Base-by-base conservation (phyloP, 805 yeast genomes). In the Lachancea sp. region DNA sequence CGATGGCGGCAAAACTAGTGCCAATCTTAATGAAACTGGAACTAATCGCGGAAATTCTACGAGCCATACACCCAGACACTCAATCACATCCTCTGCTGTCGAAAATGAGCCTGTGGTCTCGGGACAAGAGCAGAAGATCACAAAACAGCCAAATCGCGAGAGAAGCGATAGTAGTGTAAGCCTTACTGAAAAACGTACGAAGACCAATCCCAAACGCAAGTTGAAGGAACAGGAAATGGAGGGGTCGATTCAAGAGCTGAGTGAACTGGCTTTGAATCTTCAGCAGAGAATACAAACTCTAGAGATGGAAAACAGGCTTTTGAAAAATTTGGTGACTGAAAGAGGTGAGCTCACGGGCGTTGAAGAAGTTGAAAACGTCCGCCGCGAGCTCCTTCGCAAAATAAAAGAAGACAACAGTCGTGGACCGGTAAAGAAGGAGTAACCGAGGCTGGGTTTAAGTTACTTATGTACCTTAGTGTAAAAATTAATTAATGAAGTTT, bases 181-280 rank as follows among this genome's bases (percentile, higher is more conserved):
- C n/a, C 29, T 15, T 13, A 12, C 32, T 2, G 36, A 31, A 10
- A 40, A 32, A 15, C 46, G 29, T 54, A 53, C 39, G 9, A 36
- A 36, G 38, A 29, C 54, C n/a, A 53, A 53, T 33, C 54, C 54
- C 12, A 88, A 87, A 75, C 89, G 86, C 79, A 90, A 91, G 74
- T 59, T 84, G 67, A 85, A 87, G 63, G 97, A 91, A 67, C 93
- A 85, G 67, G 91, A 90, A 61, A 77, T 91, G 81, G 96, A 90
- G 66, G 72, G 80, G 48, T 79, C 75, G 47, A 75, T 90, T 16
- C 77, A 78, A 54, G 90, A 84, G 48, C 71, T 91, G 55, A 80
- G 79, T 54, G 90, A 85, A 27, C 66, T 77, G 49, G 81, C 90
- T 13, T 67, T 71, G 39, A 69, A 70, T 18, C 72, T 89, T 50